Base-by-base conservation (phyloP, 768 basidiomycete species). In the Kwoniella sp. region DNA sequence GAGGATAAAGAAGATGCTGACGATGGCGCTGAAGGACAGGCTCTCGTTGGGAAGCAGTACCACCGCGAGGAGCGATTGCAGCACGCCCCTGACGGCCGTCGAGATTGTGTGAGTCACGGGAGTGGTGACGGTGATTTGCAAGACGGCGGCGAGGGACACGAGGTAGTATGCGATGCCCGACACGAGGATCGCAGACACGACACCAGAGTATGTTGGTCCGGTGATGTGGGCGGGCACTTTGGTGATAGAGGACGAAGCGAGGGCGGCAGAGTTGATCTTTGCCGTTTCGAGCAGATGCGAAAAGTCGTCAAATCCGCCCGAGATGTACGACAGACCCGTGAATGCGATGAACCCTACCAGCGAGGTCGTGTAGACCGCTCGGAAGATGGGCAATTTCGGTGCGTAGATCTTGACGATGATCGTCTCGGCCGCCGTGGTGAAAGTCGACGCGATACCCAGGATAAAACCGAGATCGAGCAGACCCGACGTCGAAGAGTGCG, bases 121-220 rank as follows among this genome's bases (percentile, higher is more conserved):
- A 1, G 92, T 93, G 5, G 93, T 97, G 68, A 97, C 90, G 80
- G 95, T 93, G 84, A 97, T 94, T 30, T 90, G 92, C 28, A 97
- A 85, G 63, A 93, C 82, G 67, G 91, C 92, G 15, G 93, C 93
- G 59, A 97, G 86, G 82, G 90, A 92, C 87, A 97, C 94, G 73
- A 93, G 82, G 85, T 95, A 97, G 30, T 55, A 47, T 17, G 45
- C 56, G 3, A 57, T 15, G 15, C 56, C 38, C 34, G 56, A 57
- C 4, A 57, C 38, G 37, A 26, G 34, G 56, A 57, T 57, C 11
- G 56, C 31, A 17, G 34, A 38, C 17, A 57, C n/a, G 15, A 51
- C 50, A 11, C 26, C 9, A 23, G 50, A 4, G 50, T 25, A 51
- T 4, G 50, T 51, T 2, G 50, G 50, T 28, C 50, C 50, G 26